A percentile compares a stretch with the other conserved stretches of the same genome.
Evolutionary conservation across 352 stramenopile genomes (phyloP).

Genomic region (Phytophthora pseudosyringae): DNA sequence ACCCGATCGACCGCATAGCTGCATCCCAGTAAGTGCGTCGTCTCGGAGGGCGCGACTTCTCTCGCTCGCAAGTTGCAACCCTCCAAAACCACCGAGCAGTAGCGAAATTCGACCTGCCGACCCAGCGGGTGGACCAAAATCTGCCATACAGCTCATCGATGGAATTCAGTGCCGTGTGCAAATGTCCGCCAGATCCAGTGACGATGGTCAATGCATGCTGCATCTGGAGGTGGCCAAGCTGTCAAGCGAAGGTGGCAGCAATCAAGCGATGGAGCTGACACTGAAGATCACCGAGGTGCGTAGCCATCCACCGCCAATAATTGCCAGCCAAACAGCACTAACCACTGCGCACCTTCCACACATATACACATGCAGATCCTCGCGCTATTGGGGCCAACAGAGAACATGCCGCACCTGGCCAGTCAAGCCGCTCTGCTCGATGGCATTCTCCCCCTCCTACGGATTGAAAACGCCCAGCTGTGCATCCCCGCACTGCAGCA

Average conservation of each 20-base stretch:
- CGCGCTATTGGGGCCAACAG: constrained; percentile 17
- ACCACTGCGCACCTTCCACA: neutral
- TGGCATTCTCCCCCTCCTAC: constrained; percentile 27
- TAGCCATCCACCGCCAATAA: neutral
- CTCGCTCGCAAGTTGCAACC: constrained; percentile 12
- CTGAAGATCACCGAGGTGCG: constrained; percentile 35
- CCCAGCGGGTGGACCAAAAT: neutral
- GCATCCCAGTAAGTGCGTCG: constrained; percentile 22
- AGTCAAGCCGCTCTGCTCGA: constrained; percentile 35
- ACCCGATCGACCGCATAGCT: constrained; percentile 40
- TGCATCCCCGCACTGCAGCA: constrained; percentile 15
- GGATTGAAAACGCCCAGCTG: constrained; percentile 26
- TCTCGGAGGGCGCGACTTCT: constrained; percentile 28
- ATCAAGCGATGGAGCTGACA: constrained; percentile 36
- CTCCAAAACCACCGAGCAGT: constrained; percentile 6
- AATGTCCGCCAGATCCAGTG: constrained; percentile 12
- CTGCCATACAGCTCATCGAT: constrained; percentile 19
- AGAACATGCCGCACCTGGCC: constrained; percentile 19
- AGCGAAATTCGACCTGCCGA: constrained; percentile 4
- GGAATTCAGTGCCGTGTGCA: constrained; percentile 27
- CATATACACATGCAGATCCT: constrained; percentile 34
- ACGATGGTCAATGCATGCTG: constrained; percentile 25
- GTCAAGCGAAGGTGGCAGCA: constrained; percentile 6
- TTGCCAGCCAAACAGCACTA: neutral
- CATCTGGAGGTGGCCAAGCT: constrained; percentile 24